phyloP scores from a whole-genome alignment of 805 yeast species.

The Pichia membranifaciens region DNA sequence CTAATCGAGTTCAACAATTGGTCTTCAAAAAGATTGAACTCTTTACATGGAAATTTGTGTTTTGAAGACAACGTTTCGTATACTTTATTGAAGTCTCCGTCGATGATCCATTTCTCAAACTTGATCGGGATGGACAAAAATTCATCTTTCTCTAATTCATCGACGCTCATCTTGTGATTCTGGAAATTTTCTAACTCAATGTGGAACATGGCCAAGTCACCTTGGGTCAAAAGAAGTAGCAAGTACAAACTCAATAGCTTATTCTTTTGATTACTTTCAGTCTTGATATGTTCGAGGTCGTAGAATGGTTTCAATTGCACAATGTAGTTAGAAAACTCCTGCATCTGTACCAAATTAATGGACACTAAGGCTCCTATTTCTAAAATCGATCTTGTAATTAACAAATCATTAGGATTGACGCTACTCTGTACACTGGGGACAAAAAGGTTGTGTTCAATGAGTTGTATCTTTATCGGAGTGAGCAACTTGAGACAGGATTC shows the following conservation, averaged over 20 bases:
- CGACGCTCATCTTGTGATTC: constrained; percentile 36
- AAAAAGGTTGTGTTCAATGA: constrained; percentile 70
- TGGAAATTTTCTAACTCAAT: constrained; percentile 75
- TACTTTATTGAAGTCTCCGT: constrained; percentile 91
- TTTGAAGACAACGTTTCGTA: constrained; percentile 57
- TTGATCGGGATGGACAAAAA: constrained; percentile 79
- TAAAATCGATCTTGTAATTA: constrained; percentile 72
- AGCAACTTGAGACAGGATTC: constrained; percentile 54
- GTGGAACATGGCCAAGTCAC: constrained; percentile 83
- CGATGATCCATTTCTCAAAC: constrained; percentile 91
- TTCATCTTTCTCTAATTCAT: constrained; percentile 58
- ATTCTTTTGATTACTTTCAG: constrained; percentile 52
- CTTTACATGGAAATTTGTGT: constrained; percentile 60
- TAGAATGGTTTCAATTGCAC: constrained; percentile 78
- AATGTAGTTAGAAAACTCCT: constrained; percentile 63
- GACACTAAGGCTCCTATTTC: constrained; percentile 85
- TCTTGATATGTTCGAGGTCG: constrained; percentile 27
- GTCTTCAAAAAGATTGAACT: constrained; percentile 71
- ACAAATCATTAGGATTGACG: constrained; percentile 55
- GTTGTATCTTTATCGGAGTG: constrained; percentile 69
- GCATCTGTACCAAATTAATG: constrained; percentile 56
- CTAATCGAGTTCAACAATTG: constrained; percentile 75
- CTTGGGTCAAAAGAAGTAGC: constrained; percentile 70
- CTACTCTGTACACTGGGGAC: constrained; percentile 48
- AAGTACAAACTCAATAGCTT: constrained; percentile 74